phyloP scores from a whole-genome alignment of 306 rosid genomes.

The Hippophae rhamnoides region DNA sequence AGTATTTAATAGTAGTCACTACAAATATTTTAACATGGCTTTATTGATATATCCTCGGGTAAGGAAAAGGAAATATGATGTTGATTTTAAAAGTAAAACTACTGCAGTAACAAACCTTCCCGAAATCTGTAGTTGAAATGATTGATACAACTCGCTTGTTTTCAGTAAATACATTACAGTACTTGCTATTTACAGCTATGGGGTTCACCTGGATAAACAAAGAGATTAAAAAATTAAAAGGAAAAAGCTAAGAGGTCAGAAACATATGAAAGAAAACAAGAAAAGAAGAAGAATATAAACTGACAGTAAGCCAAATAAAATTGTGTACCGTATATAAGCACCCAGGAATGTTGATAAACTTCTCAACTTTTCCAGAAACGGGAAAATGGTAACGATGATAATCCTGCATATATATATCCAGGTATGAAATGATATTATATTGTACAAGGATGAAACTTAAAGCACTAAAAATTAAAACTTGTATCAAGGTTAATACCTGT shows the following conservation, averaged over 20 bases:
- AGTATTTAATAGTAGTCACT: too few species aligned
- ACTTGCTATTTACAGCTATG: constrained; percentile 96
- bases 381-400: constrained; percentile 93
- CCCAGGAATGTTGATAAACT: constrained; percentile 69
- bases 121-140: constrained; percentile 65
- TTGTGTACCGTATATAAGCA: constrained; percentile 70
- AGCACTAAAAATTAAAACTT: not conserved
- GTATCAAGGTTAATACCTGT: constrained; percentile 45
- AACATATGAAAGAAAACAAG: not conserved
- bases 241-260: too few species aligned
- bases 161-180: constrained; percentile 94
- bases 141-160: constrained; percentile 80
- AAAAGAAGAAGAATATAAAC: not conserved
- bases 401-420: constrained; percentile 43
- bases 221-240: too few species aligned
- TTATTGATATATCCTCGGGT: too few species aligned
- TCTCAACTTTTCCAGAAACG: constrained; percentile 69
- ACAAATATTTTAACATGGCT: too few species aligned
- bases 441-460: constrained; percentile 7
- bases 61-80: not conserved
- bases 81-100: constrained; percentile 11
- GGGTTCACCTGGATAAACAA: constrained; percentile 59
- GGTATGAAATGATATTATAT: constrained; percentile 13
- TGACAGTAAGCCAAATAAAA: too few species aligned
- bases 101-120: constrained; percentile 58